Evolutionary conservation across 2,329 filamentous ascomycete species (phyloP), one percentile per base, ranked within the genome.

Genomic region (Fusarium irregulare): DNA sequence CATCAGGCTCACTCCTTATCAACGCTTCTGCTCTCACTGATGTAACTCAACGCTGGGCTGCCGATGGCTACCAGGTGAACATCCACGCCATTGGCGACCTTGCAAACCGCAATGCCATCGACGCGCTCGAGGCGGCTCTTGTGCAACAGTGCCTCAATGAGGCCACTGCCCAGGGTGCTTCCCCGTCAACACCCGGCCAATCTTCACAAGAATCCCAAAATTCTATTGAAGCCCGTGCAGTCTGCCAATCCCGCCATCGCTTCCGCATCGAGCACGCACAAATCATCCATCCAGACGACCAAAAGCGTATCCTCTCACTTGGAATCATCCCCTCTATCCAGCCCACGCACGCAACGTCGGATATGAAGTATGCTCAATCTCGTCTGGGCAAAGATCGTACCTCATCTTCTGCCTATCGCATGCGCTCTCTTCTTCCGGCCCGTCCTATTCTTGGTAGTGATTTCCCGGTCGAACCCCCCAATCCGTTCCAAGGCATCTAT

Each of bases 41-140:
- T 8, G 79, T 91, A 12, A 82, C 89, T 4, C 80, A 78, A 13
- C 77, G 85, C 28, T 93, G 90, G 90, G 85, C 89, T 18, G 78
- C 78, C 4, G 83, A 82, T 37, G 88, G 88, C 14, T 92, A 85
- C 72, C 90, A 92, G 75, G 89, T 92, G 59, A 91, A 91, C 74
- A 90, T 92, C 64, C 91, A 92, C 76, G 90, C 90, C 49, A 92
- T 92, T 61, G 91, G 91, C 11, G 91, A 93, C 76, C 82, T 87
- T 7, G 91, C 91, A 18, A 92, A 91, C 75, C 85, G 89, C 27
- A 82, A 88, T 32, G 88, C 89, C 59, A 79, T 92, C 46, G 86
- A 91, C 70, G 89, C 90, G 11, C 85, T 92, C 54, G 84, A 87
- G 48, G 81, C 83, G 9, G 86, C 88, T 12, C 83, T 92, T 7